Evolutionary conservation across 2,329 filamentous ascomycete genomes (phyloP).

Genomic region (Curvularia eragrostidis): DNA sequence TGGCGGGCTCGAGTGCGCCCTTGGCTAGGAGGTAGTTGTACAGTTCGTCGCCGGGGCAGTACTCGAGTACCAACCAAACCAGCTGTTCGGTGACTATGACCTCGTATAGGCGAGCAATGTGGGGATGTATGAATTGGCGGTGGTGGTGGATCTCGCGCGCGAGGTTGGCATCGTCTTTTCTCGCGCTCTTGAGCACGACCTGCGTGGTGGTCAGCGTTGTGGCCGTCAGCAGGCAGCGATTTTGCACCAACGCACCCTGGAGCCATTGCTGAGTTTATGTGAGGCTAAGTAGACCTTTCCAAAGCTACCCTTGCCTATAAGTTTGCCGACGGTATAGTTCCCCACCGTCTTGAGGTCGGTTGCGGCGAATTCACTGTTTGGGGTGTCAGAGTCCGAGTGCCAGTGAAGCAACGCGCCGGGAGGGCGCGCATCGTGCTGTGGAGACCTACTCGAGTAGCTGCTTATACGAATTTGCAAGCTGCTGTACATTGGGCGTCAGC

Average conservation of each 20-base stretch:
- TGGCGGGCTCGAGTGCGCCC: constrained; percentile 80
- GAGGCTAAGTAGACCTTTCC: constrained; percentile 96
- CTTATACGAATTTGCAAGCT: constrained; percentile 98
- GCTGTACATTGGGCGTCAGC: constrained; percentile 27
- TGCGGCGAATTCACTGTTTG: constrained; percentile 84
- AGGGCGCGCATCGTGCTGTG: constrained; percentile 8
- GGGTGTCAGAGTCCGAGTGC: constrained; percentile 25
- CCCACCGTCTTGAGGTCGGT: constrained; percentile 90
- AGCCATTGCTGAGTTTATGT: constrained; percentile 98
- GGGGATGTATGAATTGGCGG: constrained; percentile 94
- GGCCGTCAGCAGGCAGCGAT: neutral
- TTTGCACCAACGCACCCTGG: constrained; percentile 69
- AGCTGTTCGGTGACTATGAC: constrained; percentile 94
- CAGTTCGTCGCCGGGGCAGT: constrained; percentile 93
- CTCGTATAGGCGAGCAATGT: constrained; percentile 96
- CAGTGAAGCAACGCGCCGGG: constrained; percentile 8
- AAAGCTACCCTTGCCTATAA: constrained; percentile 98
- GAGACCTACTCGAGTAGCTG: constrained; percentile 84
- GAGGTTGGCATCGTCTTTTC: constrained; percentile 93
- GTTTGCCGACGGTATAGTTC: constrained; percentile 87
- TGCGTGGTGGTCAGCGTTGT: constrained; percentile 51
- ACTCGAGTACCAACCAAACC: constrained; percentile 97
- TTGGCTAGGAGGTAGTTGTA: constrained; percentile 94
- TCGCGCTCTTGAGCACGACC: constrained; percentile 98
- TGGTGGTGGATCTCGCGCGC: constrained; percentile 98